phyloP scores from a whole-genome alignment of 1,284 basidiomycete species.

The Pyrrhoderma lamaoense region DNA sequence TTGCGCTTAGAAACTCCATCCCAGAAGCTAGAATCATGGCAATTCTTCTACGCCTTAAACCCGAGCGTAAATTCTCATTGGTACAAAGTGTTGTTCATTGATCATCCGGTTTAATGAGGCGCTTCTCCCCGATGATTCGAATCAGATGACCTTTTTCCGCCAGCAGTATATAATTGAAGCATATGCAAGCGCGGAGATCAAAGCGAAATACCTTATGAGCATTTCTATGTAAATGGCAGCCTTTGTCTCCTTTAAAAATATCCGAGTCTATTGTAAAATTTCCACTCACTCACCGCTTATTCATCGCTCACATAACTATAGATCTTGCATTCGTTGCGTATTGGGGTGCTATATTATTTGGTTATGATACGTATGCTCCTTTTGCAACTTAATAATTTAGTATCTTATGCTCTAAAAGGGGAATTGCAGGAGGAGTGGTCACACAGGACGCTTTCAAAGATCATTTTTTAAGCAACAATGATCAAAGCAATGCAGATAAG shows the following conservation, averaged over 20 bases:
- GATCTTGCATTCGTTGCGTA: constrained; percentile 68
- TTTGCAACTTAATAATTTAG: constrained; percentile 15
- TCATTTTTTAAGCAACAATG: constrained; percentile 49
- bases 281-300: not conserved
- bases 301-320: constrained; percentile 22
- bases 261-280: constrained; percentile 50
- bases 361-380: constrained; percentile 57
- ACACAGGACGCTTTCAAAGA: constrained; percentile 51
- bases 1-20: no score
- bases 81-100: no score
- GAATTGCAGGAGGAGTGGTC: constrained; percentile 61
- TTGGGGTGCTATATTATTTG: constrained; percentile 74
- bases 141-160: no score
- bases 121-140: no score
- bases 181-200: no score
- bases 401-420: constrained; percentile 26
- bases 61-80: no score
- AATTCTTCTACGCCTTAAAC: no score
- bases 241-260: constrained; percentile 42
- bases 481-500: constrained; percentile 29
- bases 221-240: no score
- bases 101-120: no score
- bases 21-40: no score
- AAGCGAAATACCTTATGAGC: no score
- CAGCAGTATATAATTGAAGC: no score